Percentiles rank a stretch among this genome's conserved stretches.
Conservation (phyloP, 257 asterid species). For the Solanum tacnaense region DNA sequence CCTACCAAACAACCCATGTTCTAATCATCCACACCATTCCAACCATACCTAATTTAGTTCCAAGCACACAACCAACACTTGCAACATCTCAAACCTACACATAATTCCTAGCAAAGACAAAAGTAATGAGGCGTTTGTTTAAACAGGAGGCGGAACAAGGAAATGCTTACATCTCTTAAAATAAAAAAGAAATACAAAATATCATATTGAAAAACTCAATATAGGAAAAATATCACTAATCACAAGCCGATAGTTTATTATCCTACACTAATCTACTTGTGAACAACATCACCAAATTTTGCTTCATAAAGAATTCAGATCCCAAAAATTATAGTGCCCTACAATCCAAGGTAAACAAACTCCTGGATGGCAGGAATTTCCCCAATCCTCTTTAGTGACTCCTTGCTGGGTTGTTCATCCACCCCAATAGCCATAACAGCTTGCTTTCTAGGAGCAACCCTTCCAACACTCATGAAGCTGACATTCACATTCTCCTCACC, state of each 20-base stretch:
- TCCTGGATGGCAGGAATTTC: slow-evolving; percentile 79
- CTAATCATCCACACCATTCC: not conserved
- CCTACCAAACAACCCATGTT: not conserved
- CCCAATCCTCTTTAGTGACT: slow-evolving; percentile 70
- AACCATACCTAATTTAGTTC: not conserved
- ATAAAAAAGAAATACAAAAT: not conserved
- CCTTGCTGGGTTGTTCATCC: slow-evolving; percentile 79
- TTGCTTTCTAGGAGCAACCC: slow-evolving; percentile 77
- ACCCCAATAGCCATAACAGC: slow-evolving; percentile 97
- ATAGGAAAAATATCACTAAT: not conserved
- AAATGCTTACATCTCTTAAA: not conserved
- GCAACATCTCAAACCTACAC: not conserved
- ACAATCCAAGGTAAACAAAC: slow-evolving; percentile 66
- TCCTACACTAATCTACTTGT: slow-evolving; percentile 1
- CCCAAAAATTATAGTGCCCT: not conserved
- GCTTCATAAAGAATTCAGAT: not conserved
- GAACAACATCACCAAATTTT: slow-evolving; percentile 23
- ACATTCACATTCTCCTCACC: slow-evolving; percentile 85
- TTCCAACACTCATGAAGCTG: slow-evolving; percentile 89
- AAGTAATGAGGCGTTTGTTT: not conserved
- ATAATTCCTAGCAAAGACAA: not conserved
- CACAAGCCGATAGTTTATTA: slow-evolving; percentile 5
- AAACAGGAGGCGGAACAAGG: not conserved
- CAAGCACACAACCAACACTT: not conserved
- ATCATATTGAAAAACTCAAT: not conserved